Percentiles rank a stretch among this genome's conserved stretches.
phyloP scores from a whole-genome alignment of 2,329 filamentous ascomycete species.

The Diaporthe citriasiana region DNA sequence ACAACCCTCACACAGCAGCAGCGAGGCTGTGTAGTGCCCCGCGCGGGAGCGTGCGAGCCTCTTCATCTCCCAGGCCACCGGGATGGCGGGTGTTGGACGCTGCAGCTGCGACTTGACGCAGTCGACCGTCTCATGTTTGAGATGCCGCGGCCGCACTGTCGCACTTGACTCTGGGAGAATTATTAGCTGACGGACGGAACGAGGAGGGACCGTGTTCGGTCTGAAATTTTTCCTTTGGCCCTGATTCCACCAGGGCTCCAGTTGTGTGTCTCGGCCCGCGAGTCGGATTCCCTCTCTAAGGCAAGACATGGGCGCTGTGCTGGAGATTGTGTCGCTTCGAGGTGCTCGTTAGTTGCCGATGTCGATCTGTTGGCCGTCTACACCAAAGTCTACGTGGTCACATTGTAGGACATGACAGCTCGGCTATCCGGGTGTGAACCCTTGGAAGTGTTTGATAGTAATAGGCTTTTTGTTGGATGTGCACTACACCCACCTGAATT shows the following conservation, averaged over 20 bases:
- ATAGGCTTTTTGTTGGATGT: background rate
- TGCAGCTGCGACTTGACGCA: conserved; percentile 19
- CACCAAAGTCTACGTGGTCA: background rate
- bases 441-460: background rate
- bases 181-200: conserved; percentile 3
- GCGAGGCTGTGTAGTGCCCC: background rate
- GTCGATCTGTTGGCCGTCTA: background rate
- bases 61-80: background rate
- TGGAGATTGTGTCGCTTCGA: background rate
- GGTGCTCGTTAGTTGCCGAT: background rate
- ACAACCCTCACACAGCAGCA: background rate
- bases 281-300: background rate
- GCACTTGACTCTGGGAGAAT: background rate
- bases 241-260: background rate
- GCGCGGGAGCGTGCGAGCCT: conserved; percentile 1
- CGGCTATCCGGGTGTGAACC: background rate
- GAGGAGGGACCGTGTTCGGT: conserved; percentile 1
- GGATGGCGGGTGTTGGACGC: conserved; percentile 12
- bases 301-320: background rate
- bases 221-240: background rate
- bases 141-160: conserved; percentile 24
- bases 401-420: background rate
- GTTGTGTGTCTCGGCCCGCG: background rate
- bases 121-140: conserved; percentile 31
- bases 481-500: background rate